Evolutionary conservation across 108 stramenopile genomes (phyloP).

Genomic region (Skeletonema costatum): DNA sequence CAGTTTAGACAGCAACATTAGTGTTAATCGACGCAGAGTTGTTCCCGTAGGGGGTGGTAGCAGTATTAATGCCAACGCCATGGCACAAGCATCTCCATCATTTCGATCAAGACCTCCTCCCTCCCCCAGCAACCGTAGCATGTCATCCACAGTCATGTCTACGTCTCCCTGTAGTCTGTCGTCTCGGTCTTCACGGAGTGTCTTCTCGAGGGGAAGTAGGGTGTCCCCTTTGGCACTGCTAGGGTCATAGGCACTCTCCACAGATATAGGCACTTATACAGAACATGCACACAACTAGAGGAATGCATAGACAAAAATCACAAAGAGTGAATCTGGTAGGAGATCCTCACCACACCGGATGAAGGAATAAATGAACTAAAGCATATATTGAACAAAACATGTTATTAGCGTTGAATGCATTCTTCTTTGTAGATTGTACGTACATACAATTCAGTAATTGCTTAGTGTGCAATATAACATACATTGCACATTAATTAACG

Average conservation of each 20-base stretch:
- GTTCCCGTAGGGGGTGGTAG: background rate
- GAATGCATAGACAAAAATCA: background rate
- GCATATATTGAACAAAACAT: background rate
- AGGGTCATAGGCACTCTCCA: background rate
- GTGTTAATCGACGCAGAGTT: constrained; percentile 2
- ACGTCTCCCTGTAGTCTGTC: constrained; percentile 3
- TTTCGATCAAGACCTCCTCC: background rate
- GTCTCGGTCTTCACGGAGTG: background rate
- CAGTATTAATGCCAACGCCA: background rate
- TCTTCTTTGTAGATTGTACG: no score
- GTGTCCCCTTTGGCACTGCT: constrained; percentile 1
- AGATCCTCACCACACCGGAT: background rate
- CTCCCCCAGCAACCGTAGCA: background rate
- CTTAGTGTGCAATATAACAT: background rate
- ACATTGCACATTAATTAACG: constrained; percentile 18
- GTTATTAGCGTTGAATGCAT: background rate
- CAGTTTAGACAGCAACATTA: constrained; percentile 1
- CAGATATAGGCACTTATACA: background rate
- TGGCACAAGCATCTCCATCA: background rate
- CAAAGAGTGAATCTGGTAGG: background rate
- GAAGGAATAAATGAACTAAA: background rate
- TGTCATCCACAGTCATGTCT: constrained; percentile 5
- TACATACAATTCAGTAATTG: no score
- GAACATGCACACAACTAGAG: background rate
- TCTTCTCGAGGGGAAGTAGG: constrained; percentile 12